Conservation (phyloP, 2,329 filamentous ascomycete genomes). For the Xylaria sp. region DNA sequence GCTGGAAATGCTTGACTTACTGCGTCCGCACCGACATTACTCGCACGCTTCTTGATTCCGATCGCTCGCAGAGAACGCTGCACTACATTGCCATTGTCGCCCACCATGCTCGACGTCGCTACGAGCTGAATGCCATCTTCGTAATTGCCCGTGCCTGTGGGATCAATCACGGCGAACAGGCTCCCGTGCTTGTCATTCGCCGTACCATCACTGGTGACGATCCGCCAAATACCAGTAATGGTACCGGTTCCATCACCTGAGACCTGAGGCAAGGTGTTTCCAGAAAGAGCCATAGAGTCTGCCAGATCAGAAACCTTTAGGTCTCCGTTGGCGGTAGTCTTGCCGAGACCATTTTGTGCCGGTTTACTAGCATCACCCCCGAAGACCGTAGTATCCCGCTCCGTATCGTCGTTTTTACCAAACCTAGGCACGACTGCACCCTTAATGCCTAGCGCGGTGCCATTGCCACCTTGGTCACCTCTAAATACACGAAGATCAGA, state of each 20-base stretch:
- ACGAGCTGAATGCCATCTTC: constrained; percentile 16
- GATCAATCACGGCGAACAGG: constrained; percentile 29
- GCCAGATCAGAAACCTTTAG: constrained; percentile 28
- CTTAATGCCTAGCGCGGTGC: constrained; percentile 30
- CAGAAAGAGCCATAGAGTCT: constrained; percentile 22
- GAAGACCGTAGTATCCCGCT: constrained; percentile 31
- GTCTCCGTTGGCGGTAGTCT: constrained; percentile 24
- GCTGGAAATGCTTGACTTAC: constrained; percentile 15
- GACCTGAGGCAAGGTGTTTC: constrained; percentile 27
- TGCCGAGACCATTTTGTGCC: constrained; percentile 24
- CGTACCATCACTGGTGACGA: constrained; percentile 34
- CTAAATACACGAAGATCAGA: constrained; percentile 16
- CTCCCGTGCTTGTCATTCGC: constrained; percentile 27
- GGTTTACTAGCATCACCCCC: constrained; percentile 27
- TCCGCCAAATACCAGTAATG: constrained; percentile 27
- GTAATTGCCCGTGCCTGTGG: constrained; percentile 28
- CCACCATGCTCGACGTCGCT: constrained; percentile 27
- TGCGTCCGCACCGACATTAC: constrained; percentile 29
- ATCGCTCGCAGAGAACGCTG: constrained; percentile 28
- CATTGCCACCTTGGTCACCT: constrained; percentile 31
- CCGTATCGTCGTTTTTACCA: constrained; percentile 26
- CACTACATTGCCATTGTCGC: constrained; percentile 24
- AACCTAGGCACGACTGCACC: constrained; percentile 26
- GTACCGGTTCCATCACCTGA: constrained; percentile 25
- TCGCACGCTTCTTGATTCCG: constrained; percentile 28